These are phyloP conservation scores for Boletus tylopilopsis DNA, from an alignment of 768 basidiomycete genomes.

Conservation along the genomic window DNA sequence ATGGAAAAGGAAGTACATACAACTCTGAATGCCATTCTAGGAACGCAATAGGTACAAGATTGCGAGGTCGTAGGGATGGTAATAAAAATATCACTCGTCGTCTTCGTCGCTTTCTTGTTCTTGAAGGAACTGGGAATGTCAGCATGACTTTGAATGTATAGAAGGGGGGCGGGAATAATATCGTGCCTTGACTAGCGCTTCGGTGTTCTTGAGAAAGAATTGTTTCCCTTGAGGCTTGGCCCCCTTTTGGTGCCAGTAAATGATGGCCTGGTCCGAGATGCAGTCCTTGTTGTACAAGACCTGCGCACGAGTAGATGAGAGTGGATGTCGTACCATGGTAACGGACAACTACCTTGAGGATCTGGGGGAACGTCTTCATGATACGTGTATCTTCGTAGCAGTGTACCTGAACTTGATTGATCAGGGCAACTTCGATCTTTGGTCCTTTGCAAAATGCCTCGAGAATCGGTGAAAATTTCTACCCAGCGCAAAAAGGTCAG, in stretches of 20 bases:
- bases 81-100: constrained; percentile 17
- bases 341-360: constrained; percentile 67
- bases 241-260: constrained; percentile 98
- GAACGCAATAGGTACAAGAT: constrained; percentile 16
- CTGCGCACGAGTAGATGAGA: constrained; percentile 37
- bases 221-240: constrained; percentile 94
- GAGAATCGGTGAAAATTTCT: constrained; percentile 83
- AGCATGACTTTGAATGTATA: constrained; percentile 27
- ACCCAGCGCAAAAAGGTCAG: not conserved
- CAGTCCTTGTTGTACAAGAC: constrained; percentile 96
- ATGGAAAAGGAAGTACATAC: constrained; percentile 5
- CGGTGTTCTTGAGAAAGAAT: constrained; percentile 88
- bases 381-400: constrained; percentile 96
- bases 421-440: constrained; percentile 89
- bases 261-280: constrained; percentile 92
- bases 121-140: constrained; percentile 75
- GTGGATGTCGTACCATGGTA: not conserved
- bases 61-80: not conserved
- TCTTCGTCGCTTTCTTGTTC: constrained; percentile 79
- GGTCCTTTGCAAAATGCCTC: constrained; percentile 87
- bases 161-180: not conserved
- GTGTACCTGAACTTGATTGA: constrained; percentile 93
- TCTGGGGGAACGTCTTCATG: constrained; percentile 92
- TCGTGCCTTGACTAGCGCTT: constrained; percentile 81
- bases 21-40: constrained; percentile 14